Conservation (phyloP, 805 yeast genomes). For the Lachancea mirantina region DNA sequence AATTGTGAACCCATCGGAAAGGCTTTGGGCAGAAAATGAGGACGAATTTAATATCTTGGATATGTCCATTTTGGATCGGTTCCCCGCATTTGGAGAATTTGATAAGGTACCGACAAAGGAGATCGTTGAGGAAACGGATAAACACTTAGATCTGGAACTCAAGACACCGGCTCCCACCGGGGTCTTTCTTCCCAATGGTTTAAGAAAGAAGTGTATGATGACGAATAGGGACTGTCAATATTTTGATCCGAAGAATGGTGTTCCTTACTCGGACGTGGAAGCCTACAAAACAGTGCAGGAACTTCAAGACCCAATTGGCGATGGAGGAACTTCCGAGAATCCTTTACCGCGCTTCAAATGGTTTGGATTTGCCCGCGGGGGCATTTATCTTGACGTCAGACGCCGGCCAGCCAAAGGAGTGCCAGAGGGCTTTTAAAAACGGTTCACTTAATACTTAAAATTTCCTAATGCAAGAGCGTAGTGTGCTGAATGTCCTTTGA, state of each 20-base stretch:
- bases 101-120: slow-evolving; percentile 36
- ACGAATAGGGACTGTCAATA: slow-evolving; percentile 65
- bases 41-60: slow-evolving; percentile 40
- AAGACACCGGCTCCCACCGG: slow-evolving; percentile 71
- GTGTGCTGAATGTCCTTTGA: slow-evolving; percentile 1
- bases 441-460: neutral
- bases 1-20: slow-evolving; percentile 21
- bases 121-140: slow-evolving; percentile 39
- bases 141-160: slow-evolving; percentile 43
- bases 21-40: slow-evolving; percentile 32
- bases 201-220: slow-evolving; percentile 60
- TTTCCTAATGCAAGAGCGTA: slow-evolving; percentile 1
- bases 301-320: slow-evolving; percentile 46
- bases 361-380: slow-evolving; percentile 45
- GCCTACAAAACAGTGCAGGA: slow-evolving; percentile 63
- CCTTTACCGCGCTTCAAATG: slow-evolving; percentile 34
- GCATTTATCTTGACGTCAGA: slow-evolving; percentile 37
- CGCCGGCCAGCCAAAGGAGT: slow-evolving; percentile 73
- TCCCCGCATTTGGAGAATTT: slow-evolving; percentile 56
- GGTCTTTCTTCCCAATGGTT: slow-evolving; percentile 61
- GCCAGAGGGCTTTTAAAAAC: slow-evolving; percentile 63
- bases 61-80: slow-evolving; percentile 27
- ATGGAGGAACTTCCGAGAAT: slow-evolving; percentile 36
- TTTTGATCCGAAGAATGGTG: slow-evolving; percentile 81
- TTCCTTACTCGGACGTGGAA: slow-evolving; percentile 79